A percentile compares a stretch with the other conserved stretches of the same genome.
phyloP scores from a whole-genome alignment of 371 early-diverging fungal genomes.

The Saksenaea oblongispora region DNA sequence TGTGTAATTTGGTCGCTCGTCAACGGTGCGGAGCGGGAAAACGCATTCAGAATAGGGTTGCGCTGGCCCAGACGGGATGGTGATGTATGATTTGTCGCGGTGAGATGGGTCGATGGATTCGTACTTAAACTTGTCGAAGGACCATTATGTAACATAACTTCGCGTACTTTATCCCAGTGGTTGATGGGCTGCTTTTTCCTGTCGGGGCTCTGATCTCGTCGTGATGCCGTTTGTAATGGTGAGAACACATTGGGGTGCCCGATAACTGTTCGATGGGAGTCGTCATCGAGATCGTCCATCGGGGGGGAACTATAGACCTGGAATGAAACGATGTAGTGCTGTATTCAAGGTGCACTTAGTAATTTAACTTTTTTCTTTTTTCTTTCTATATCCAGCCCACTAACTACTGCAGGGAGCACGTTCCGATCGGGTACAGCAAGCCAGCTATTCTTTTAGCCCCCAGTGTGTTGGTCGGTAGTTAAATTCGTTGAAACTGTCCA shows the following conservation, averaged over 20 bases:
- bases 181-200: neutral
- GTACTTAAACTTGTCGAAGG: slow-evolving; percentile 12
- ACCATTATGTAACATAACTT: neutral
- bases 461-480: neutral
- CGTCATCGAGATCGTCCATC: neutral
- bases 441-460: neutral
- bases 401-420: neutral
- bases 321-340: neutral
- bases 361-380: neutral
- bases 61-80: neutral
- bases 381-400: neutral
- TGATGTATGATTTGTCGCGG: neutral
- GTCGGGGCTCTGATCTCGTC: slow-evolving; percentile 1
- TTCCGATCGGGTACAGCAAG: neutral
- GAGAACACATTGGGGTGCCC: slow-evolving; percentile 4
- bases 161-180: neutral
- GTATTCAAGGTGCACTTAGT: neutral
- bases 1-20: neutral
- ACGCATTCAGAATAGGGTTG: neutral
- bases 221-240: slow-evolving; percentile 6
- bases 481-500: neutral
- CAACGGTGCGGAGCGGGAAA: neutral
- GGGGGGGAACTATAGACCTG: neutral
- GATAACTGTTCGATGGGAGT: neutral
- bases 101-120: neutral